Evolutionary conservation across 169 alveolate genomes (phyloP), one percentile per base, ranked within the genome.

Genomic region (Plasmodium gonderi): DNA sequence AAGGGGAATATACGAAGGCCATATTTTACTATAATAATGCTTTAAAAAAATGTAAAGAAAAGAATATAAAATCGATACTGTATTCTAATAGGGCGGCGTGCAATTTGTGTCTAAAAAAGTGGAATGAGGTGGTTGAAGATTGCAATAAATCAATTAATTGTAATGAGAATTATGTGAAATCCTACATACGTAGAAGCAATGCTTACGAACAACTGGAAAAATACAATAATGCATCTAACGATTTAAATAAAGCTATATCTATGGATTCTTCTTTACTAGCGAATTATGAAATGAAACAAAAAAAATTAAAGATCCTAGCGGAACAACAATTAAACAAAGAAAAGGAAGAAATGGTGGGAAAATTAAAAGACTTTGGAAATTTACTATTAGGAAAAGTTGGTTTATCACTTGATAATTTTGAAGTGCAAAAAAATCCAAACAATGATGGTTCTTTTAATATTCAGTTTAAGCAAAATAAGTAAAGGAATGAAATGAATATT

Each of bases 321-420:
- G 97, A 96, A 33, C 97, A 91, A 77, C 97, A 93, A 76, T 96
- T 97, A 79, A 98, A 96, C 72, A 95, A 94, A 81, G 99, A 97
- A 93, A 98, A 98, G 82, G 98, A 95, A 51, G 99, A 98, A 95
- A 97, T 98, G 99, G 91, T 98, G 23, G 99, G 98, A 6, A 98
- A 98, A 90, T 94, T 98, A 89, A 98, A 98, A 94, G 99, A 98
- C 91, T 90, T 98, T 20, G 99, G 99, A 17, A 98, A 98, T 91
- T 95, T 96, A 80, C 95, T 98, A 26, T 94, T 98, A 54, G 99
- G 99, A n/a, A 98, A 98, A 69, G 97, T 98, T 75, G 99, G 99
- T 1, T 94, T 98, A 11, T 97, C 98, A 12, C 95, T 98, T 20
- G 99, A 98, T 91, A 98, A 98, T 92, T 98, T 98, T 96, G 96